Evolutionary conservation across 108 stramenopile species (phyloP), one percentile per base, ranked within the genome.

Genomic region (Mediolabrus comicus): DNA sequence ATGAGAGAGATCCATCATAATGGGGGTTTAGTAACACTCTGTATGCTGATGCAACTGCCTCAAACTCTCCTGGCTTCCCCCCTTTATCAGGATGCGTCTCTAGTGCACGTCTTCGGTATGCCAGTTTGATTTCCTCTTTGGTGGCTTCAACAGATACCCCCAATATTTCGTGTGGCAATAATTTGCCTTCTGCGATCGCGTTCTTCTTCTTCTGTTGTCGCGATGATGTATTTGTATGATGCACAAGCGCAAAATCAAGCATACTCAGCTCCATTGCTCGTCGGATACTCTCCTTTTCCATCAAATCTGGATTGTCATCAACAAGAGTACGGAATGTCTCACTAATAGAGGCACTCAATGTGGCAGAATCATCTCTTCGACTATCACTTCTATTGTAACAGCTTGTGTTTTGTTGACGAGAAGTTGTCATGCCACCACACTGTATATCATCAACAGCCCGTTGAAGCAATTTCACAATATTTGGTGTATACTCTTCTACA

Each of bases 41-140:
- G 25, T 82, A 82, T 2, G 81, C 75, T 16, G 52, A 33, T 3
- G 81, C 81, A 4, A 79, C 53, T 22, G 53, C 60, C 29, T 76
- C 54, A 43, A 74, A 74, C 29, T 74, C 79, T 8, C 74, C 79
- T 17, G 73, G 69, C n/a, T 26, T 52, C 11, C 82, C 84, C 13
- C 84, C 84, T 63, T 83, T 83, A 62, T 85, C 84, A 30, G 84
- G 84, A 73, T 85, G 84, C 28, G 82, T 82, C 53, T 80, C 55
- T 1, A 75, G 56, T 2, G 84, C 81, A 54, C 80, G 74, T 49
- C 63, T 71, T 10, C 82, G 69, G 38, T 83, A 85, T 30, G 84
- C 82, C 35, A 46, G 2, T 52, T 82, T 83, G 51, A 81, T 71
- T 65, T 83, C 80, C 10, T 52, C 65, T 32, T 25, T 29, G 34